Conservation (phyloP, 2,329 filamentous ascomycete species). For the Gnomoniopsis smithogilvyi region DNA sequence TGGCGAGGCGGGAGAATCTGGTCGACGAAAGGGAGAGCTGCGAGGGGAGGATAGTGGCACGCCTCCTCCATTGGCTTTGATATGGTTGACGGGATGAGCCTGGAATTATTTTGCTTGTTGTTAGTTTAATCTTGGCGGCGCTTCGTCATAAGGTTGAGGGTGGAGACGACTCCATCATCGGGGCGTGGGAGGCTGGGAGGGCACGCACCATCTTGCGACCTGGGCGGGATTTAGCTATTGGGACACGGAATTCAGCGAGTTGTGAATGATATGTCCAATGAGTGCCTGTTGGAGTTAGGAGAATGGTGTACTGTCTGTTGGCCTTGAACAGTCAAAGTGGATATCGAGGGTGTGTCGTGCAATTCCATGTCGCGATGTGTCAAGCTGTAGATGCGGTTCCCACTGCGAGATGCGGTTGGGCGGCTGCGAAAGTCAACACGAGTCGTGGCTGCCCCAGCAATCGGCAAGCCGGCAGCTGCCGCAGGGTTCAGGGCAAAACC, state of each 20-base stretch:
- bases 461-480: background rate
- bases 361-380: background rate
- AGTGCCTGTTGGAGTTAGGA: background rate
- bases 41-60: constrained; percentile 51
- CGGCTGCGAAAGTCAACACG: background rate
- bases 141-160: constrained; percentile 8
- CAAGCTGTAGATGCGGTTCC: background rate
- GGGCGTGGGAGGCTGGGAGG: constrained; percentile 1
- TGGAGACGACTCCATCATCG: constrained; percentile 13
- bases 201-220: constrained; percentile 18
- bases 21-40: constrained; percentile 61
- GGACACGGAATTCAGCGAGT: too few relatives aligned
- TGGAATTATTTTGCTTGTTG: constrained; percentile 23
- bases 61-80: constrained; percentile 8
- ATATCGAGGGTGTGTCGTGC: background rate
- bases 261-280: too few relatives aligned
- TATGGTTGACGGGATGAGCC: constrained; percentile 43
- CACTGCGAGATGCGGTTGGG: background rate
- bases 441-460: background rate
- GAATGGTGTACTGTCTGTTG: background rate
- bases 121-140: constrained; percentile 6
- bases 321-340: background rate
- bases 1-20: constrained; percentile 63
- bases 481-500: background rate
- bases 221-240: background rate